Evolutionary conservation across 139 green algal species (phyloP), one percentile per base, ranked within the genome.

Genomic region (Klebsormidium nitens): DNA sequence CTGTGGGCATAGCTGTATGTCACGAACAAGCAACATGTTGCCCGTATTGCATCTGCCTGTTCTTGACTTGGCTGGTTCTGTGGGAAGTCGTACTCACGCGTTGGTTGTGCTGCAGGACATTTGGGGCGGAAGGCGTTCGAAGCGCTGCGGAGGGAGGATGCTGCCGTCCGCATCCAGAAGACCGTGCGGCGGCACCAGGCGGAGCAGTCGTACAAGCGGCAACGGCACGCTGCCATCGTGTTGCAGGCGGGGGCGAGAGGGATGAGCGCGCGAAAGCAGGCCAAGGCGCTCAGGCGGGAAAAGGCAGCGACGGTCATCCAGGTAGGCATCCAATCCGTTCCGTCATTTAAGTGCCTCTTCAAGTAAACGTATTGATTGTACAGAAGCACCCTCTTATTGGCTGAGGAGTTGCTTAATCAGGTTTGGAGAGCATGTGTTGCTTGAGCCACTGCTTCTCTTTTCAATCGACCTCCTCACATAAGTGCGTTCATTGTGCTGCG

Each of bases 171-270:
- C 46, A 71, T 78, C 14, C 76, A 90, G 80, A 71, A 78, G 26
- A 63, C 59, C 6, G 73, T 71, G 36, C 82, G 88, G 19, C 77
- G 84, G 17, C 79, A 80, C 63, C 46, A 74, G 34, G 87, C 88
- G 6, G 71, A 77, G 34, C 42, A 40, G n/a, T 35, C 74, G 17
- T 87, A 81, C 3, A 67, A 73, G 0, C 36, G 49, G 29, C 29
- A 47, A 4, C 29, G 36, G 28, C 28, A 55, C 26, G 77, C 75
- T 23, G 44, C 74, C 49, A 74, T 83, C 17, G 26, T 36, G 26
- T 31, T 81, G n/a, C 75, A 82, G 63, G 44, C 72, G 29, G 35
- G 31, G 28, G 60, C 17, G 19, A n/a, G 74, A 19, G 76, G 40
- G 26, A 63, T 76, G 59, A 23, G 32, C 23, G 69, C 67, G n/a